Evolutionary conservation across 2,329 filamentous ascomycete genomes (phyloP).

Genomic region (Colletotrichum costaricense): DNA sequence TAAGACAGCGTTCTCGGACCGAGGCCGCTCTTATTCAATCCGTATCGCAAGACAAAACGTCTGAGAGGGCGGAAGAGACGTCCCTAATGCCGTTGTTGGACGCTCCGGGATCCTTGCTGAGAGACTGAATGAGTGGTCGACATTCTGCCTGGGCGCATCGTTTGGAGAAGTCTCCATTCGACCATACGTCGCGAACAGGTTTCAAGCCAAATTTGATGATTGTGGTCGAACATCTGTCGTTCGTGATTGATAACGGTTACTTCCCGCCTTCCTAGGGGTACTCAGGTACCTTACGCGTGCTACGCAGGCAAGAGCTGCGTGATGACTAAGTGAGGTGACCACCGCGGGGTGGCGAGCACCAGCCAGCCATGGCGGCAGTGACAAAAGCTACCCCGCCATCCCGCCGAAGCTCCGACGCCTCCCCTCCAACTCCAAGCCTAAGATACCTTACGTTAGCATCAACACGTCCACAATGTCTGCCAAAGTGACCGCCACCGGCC

Average conservation of each 20-base stretch:
- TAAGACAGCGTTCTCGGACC: not conserved
- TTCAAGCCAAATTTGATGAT: too few relatives aligned
- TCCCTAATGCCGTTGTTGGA: not conserved
- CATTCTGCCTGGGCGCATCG: not conserved
- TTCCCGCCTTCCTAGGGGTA: too few relatives aligned
- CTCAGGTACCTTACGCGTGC: not conserved
- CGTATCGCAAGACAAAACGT: not conserved
- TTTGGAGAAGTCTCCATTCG: not conserved
- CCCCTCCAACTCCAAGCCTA: not conserved
- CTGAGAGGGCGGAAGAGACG: too few relatives aligned
- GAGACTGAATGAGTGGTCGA: not conserved
- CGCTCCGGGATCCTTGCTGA: not conserved
- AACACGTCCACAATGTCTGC: constrained; percentile 37
- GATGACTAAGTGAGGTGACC: not conserved
- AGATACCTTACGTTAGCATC: too few relatives aligned
- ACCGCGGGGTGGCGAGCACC: not conserved
- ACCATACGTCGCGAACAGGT: not conserved
- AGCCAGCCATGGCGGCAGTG: not conserved
- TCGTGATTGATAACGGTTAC: too few relatives aligned
- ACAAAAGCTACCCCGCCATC: not conserved
- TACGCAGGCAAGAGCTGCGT: not conserved
- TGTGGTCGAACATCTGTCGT: too few relatives aligned
- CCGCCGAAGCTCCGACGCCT: not conserved
- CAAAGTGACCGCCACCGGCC: constrained; percentile 56
- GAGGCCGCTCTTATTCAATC: not conserved